Evolutionary conservation across 2,329 filamentous ascomycete genomes (phyloP).

Genomic region (Thelonectria discophora): DNA sequence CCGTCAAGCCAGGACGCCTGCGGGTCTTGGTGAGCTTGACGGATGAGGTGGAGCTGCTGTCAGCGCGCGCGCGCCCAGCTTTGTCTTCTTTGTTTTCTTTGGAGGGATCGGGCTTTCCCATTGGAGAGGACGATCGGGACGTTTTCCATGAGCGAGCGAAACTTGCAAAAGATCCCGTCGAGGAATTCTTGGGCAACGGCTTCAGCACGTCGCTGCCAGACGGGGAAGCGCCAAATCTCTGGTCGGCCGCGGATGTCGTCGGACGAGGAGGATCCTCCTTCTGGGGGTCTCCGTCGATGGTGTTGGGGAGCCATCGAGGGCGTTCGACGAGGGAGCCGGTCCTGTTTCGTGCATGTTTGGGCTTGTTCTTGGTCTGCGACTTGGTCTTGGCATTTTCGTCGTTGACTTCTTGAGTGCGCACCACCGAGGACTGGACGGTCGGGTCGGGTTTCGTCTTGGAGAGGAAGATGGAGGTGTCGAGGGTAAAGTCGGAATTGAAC

Average conservation of each 20-base stretch:
- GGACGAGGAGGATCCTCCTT: conserved; percentile 38
- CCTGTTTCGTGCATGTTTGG: conserved; percentile 45
- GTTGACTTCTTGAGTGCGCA: conserved; percentile 36
- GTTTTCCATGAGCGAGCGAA: conserved; percentile 63
- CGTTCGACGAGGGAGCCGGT: conserved; percentile 59
- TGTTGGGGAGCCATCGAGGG: conserved; percentile 61
- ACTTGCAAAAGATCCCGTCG: conserved; percentile 57
- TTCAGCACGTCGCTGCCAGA: conserved; percentile 36
- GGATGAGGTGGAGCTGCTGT: conserved; percentile 35
- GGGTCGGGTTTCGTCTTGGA: conserved; percentile 36
- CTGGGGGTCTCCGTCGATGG: conserved; percentile 48
- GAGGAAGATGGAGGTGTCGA: conserved; percentile 58
- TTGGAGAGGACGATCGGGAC: conserved; percentile 60
- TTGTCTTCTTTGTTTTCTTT: conserved; percentile 36
- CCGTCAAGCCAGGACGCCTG: conserved; percentile 43
- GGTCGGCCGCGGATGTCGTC: conserved; percentile 40
- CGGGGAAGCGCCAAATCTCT: conserved; percentile 30
- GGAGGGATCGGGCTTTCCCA: conserved; percentile 39
- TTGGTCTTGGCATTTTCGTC: conserved; percentile 31
- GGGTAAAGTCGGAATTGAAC: conserved; percentile 60
- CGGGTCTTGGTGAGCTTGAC: conserved; percentile 41
- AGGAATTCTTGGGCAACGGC: conserved; percentile 49
- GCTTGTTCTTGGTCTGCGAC: conserved; percentile 20
- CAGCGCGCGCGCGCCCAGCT: conserved; percentile 37
- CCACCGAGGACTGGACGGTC: conserved; percentile 27